A percentile compares a stretch with the other conserved stretches of the same genome.
Conservation (phyloP, 176 grass and related monocot genomes). For the Urochloa ruziziensis region DNA sequence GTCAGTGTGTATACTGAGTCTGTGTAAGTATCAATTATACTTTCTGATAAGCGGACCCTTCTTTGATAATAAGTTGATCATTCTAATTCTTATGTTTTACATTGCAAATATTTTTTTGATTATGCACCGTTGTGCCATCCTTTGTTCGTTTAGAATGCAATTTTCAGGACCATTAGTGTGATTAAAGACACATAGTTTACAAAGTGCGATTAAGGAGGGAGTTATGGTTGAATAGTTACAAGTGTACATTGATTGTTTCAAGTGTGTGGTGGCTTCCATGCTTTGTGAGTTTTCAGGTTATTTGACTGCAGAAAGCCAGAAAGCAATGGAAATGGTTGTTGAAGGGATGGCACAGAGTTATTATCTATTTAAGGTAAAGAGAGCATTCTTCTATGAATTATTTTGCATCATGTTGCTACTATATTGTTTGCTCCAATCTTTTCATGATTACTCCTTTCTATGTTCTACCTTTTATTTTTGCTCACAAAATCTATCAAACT, state of each 20-base stretch:
- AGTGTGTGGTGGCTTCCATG: slow-evolving; percentile 1
- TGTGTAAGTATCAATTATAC: slow-evolving; percentile 43
- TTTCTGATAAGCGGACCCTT: slow-evolving; percentile 24
- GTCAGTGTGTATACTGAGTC: slow-evolving; percentile 18
- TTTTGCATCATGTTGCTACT: background rate
- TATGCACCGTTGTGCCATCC: background rate
- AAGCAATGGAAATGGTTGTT: slow-evolving; percentile 1
- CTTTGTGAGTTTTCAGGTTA: background rate
- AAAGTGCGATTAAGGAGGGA: background rate
- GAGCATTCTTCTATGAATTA: background rate
- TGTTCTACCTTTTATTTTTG: background rate
- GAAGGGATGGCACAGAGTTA: background rate
- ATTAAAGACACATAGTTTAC: background rate
- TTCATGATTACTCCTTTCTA: background rate
- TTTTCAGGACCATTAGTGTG: background rate
- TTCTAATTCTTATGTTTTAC: background rate
- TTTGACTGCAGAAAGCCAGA: background rate
- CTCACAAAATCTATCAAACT: background rate
- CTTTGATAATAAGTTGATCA: too few species aligned
- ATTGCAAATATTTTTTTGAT: background rate
- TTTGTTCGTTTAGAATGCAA: background rate
- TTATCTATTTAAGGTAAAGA: background rate
- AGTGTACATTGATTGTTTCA: background rate
- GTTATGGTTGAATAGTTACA: background rate
- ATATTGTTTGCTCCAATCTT: background rate